These are phyloP conservation scores for Phylloboletellus chloephorus DNA, from an alignment of 1,284 basidiomycete species.

Conservation along the genomic window DNA sequence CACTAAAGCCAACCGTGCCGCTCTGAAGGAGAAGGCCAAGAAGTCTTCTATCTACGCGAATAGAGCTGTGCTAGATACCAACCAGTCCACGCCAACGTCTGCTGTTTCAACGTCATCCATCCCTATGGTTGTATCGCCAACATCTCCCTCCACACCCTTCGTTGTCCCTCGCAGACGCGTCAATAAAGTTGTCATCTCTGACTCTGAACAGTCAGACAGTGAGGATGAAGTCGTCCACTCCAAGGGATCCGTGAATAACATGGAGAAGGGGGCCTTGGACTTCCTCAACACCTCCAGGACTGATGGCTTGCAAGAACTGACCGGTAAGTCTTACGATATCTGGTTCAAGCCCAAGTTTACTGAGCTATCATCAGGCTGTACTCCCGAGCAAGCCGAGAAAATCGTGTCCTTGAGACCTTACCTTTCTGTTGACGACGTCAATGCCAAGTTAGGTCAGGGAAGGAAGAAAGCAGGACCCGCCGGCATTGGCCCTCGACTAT, in stretches of 20 bases:
- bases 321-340: constrained; percentile 51
- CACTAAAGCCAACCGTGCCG: constrained; percentile 54
- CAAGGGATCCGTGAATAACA: constrained; percentile 18
- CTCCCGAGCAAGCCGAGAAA: constrained; percentile 71
- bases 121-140: constrained; percentile 36
- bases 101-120: constrained; percentile 19
- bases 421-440: constrained; percentile 71
- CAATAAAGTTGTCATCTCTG: constrained; percentile 60
- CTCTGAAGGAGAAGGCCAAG: constrained; percentile 65
- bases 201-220: constrained; percentile 52
- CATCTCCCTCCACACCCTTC: constrained; percentile 39
- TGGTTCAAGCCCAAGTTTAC: constrained; percentile 7
- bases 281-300: constrained; percentile 80
- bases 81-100: constrained; percentile 23
- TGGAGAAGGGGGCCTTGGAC: constrained; percentile 55
- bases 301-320: constrained; percentile 82
- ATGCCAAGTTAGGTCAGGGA: constrained; percentile 72
- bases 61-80: constrained; percentile 45
- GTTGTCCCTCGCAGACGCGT: constrained; percentile 43
- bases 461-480: constrained; percentile 74
- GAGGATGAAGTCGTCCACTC: constrained; percentile 33
- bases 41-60: constrained; percentile 74
- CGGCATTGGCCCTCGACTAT: constrained; percentile 85
- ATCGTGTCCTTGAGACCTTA: constrained; percentile 86
- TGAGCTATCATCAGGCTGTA: constrained; percentile 59